Conservation (phyloP, 2,329 filamentous ascomycete genomes). For the Chrysoporthe austroafricana region DNA sequence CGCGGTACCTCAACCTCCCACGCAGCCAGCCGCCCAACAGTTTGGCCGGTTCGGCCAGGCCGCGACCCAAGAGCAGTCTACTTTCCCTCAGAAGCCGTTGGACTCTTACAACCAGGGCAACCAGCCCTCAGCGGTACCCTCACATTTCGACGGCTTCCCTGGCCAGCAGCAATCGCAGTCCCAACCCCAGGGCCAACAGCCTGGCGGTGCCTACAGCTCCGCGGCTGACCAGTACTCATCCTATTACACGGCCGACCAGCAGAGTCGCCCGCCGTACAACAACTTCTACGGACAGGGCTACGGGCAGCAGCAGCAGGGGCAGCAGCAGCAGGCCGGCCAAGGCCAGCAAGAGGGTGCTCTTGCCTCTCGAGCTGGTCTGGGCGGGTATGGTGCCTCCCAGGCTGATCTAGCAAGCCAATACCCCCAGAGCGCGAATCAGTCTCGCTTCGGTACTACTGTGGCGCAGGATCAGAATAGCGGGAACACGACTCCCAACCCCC, state of each 20-base stretch:
- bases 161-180: constrained; percentile 64
- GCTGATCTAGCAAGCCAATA: constrained; percentile 70
- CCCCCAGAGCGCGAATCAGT: constrained; percentile 71
- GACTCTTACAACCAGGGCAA: constrained; percentile 72
- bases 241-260: constrained; percentile 80
- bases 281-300: constrained; percentile 72
- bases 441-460: constrained; percentile 61
- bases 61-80: constrained; percentile 62
- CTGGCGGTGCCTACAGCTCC: constrained; percentile 71
- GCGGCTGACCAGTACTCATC: constrained; percentile 79
- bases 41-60: constrained; percentile 72
- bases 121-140: constrained; percentile 47
- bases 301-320: constrained; percentile 57
- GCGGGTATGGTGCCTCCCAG: constrained; percentile 72
- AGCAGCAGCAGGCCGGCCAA: constrained; percentile 74
- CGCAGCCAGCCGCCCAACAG: constrained; percentile 61
- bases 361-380: constrained; percentile 58
- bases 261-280: constrained; percentile 74
- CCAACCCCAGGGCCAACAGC: constrained; percentile 60
- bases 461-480: constrained; percentile 83
- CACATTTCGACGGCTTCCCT: constrained; percentile 65
- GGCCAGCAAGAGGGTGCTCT: constrained; percentile 63
- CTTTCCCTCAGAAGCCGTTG: constrained; percentile 76
- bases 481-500: constrained; percentile 85
- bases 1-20: constrained; percentile 55